Percentiles rank a stretch among this genome's conserved stretches.
These are phyloP conservation scores for Cinnamomum chago DNA, from an alignment of 164 flowering plant species.

Conservation along the genomic window DNA sequence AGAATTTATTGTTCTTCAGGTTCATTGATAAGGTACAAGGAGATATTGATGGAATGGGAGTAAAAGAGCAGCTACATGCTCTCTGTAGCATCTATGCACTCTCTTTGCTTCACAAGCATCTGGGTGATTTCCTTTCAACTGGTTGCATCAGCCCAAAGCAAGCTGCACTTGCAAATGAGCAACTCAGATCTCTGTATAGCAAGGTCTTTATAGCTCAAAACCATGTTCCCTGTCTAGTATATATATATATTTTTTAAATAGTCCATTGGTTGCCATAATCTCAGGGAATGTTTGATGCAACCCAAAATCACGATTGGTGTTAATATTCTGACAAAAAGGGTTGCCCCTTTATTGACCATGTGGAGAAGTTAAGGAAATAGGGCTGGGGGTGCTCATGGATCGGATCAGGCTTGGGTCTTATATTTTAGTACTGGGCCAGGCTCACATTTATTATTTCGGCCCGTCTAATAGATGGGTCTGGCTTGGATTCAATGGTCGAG, in stretches of 20 bases:
- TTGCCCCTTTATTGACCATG: too few species aligned
- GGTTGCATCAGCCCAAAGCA: conserved; percentile 74
- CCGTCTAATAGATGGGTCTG: too few species aligned
- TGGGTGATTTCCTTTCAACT: conserved; percentile 84
- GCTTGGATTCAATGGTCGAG: too few species aligned
- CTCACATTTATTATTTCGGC: too few species aligned
- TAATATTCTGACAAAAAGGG: background rate
- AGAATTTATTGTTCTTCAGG: conserved; percentile 29
- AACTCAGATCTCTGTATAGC: conserved; percentile 67
- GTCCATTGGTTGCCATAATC: background rate
- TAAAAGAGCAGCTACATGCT: conserved; percentile 49
- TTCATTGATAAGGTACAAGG: conserved; percentile 77
- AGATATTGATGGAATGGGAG: conserved; percentile 84
- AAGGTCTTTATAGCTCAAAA: conserved; percentile 42
- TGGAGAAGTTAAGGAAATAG: too few species aligned
- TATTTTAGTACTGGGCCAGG: too few species aligned
- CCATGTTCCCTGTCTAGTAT: background rate
- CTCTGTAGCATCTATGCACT: conserved; percentile 76
- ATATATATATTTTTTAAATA: background rate
- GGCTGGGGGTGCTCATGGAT: too few species aligned
- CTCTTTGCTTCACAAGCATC: conserved; percentile 61
- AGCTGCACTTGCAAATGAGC: conserved; percentile 78
- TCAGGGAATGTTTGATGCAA: background rate
- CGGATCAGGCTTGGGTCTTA: too few species aligned
- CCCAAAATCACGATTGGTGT: background rate